Evolutionary conservation across 768 basidiomycete genomes (phyloP).

Genomic region (Lentinula raphanica): DNA sequence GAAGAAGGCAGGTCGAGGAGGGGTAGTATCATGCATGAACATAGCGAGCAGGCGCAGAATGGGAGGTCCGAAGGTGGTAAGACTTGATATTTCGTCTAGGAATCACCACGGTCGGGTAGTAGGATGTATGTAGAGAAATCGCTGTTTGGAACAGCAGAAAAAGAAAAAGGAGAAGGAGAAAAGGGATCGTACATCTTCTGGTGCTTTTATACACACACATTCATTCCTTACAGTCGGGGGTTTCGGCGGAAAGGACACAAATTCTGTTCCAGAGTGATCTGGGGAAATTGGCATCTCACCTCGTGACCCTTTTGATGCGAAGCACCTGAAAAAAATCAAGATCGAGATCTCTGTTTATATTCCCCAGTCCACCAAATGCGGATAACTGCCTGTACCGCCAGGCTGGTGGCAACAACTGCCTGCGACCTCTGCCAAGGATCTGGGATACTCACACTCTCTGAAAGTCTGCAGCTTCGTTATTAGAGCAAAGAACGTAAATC

Average conservation of each 20-base stretch:
- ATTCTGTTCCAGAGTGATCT: neutral
- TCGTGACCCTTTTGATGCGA: neutral
- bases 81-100: no score
- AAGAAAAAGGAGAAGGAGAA: neutral
- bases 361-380: neutral
- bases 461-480: no score
- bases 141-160: neutral
- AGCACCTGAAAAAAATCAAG: neutral
- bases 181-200: neutral
- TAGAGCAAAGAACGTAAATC: no score
- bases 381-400: neutral
- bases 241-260: neutral
- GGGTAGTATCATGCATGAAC: conserved; percentile 1
- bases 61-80: no score
- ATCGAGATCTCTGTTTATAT: neutral
- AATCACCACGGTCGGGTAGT: neutral
- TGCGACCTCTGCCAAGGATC: no score
- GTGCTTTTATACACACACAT: neutral
- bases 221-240: neutral
- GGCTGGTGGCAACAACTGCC: no score
- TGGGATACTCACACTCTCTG: no score
- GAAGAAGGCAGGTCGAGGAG: conserved; percentile 14
- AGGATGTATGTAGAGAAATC: neutral
- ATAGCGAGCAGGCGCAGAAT: neutral
- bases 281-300: neutral